phyloP scores from a whole-genome alignment of 2,329 filamentous ascomycete genomes.

The Fusarium luffae region DNA sequence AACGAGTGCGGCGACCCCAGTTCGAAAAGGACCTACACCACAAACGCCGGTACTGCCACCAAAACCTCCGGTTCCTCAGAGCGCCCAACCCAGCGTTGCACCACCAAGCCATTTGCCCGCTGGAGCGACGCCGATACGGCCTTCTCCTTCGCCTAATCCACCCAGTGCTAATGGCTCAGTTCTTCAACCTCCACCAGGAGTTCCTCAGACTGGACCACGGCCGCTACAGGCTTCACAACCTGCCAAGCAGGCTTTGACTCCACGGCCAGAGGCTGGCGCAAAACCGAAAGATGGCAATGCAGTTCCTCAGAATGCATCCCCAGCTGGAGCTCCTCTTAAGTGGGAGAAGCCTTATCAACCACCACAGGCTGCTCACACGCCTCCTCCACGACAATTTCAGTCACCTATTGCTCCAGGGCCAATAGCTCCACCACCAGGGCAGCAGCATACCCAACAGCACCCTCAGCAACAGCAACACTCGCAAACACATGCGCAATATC shows the following conservation, averaged over 20 bases:
- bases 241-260: slow-evolving; percentile 48
- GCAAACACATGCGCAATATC: slow-evolving; percentile 31
- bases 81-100: slow-evolving; percentile 43
- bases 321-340: slow-evolving; percentile 48
- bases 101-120: slow-evolving; percentile 46
- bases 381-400: slow-evolving; percentile 43
- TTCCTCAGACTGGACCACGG: slow-evolving; percentile 48
- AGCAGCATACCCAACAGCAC: slow-evolving; percentile 39
- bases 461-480: slow-evolving; percentile 26
- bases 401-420: slow-evolving; percentile 40
- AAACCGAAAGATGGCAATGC: slow-evolving; percentile 47
- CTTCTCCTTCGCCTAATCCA: slow-evolving; percentile 48
- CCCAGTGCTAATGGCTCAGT: slow-evolving; percentile 47
- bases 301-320: slow-evolving; percentile 38
- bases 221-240: slow-evolving; percentile 49
- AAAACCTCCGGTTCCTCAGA: slow-evolving; percentile 45
- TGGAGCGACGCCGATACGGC: slow-evolving; percentile 46
- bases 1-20: slow-evolving; percentile 32
- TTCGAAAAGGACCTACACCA: slow-evolving; percentile 45
- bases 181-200: slow-evolving; percentile 52
- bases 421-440: slow-evolving; percentile 33
- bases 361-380: slow-evolving; percentile 42
- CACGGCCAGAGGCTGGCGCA: slow-evolving; percentile 49
- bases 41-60: slow-evolving; percentile 52
- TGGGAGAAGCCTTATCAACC: slow-evolving; percentile 58